These are phyloP conservation scores for Populus hybrid DNA, from an alignment of 441 rosid genomes.

Conservation along the genomic window DNA sequence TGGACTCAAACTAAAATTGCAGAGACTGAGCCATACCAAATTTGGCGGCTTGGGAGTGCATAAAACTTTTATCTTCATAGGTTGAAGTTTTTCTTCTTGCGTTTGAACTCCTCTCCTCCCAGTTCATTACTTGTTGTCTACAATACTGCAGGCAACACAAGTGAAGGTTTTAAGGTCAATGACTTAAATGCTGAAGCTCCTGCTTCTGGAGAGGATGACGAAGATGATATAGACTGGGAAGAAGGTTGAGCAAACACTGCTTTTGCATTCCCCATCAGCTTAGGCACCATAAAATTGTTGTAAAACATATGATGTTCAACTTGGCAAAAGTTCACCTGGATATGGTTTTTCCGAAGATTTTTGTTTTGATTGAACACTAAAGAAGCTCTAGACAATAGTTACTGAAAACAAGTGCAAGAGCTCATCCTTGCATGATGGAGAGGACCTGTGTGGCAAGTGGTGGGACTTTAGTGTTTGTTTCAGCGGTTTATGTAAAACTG, in stretches of 20 bases:
- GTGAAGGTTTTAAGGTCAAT: slow-evolving; percentile 46
- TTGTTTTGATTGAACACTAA: no score
- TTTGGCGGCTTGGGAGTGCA: background rate
- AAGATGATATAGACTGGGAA: slow-evolving; percentile 67
- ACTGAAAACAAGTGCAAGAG: no score
- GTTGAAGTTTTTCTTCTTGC: background rate
- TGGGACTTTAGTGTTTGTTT: no score
- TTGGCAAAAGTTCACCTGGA: no score
- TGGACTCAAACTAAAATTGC: background rate
- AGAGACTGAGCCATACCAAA: no score
- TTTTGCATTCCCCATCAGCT: background rate
- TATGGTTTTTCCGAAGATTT: no score
- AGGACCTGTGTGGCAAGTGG: no score
- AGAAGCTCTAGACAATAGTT: no score
- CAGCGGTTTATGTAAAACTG: background rate
- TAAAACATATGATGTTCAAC: background rate
- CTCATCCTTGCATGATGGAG: no score
- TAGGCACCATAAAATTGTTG: background rate
- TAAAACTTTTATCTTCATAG: no score
- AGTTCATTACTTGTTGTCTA: background rate
- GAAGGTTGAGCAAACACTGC: slow-evolving; percentile 37
- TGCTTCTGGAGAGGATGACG: slow-evolving; percentile 47
- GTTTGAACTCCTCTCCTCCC: background rate
- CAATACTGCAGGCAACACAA: slow-evolving; percentile 31
- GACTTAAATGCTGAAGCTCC: slow-evolving; percentile 72